phyloP scores from a whole-genome alignment of 2,329 filamentous ascomycete species.

The Periconia digitata region DNA sequence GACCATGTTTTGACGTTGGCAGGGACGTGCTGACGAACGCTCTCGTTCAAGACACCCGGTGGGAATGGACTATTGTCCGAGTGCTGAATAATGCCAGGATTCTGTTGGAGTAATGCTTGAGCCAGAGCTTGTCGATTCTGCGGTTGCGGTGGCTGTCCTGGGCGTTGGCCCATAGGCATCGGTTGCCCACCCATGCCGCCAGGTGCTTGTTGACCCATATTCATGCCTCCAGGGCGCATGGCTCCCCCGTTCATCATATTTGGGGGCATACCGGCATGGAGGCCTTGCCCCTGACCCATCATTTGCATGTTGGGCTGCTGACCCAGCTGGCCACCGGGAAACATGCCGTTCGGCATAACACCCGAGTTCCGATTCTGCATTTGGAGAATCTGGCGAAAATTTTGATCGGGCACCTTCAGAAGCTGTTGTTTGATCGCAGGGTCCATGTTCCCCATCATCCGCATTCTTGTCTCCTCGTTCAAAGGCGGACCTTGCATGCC shows the following conservation, averaged over 20 bases:
- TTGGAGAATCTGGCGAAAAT: slow-evolving; percentile 32
- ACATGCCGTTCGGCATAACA: slow-evolving; percentile 23
- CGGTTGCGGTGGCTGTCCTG: slow-evolving; percentile 17
- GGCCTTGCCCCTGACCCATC: slow-evolving; percentile 31
- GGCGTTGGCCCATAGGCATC: slow-evolving; percentile 29
- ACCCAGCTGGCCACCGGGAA: slow-evolving; percentile 20
- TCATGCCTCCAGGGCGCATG: slow-evolving; percentile 26
- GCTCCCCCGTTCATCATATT: slow-evolving; percentile 32
- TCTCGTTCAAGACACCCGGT: slow-evolving; percentile 27
- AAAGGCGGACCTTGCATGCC: slow-evolving; percentile 30
- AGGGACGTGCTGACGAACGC: slow-evolving; percentile 43
- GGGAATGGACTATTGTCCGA: slow-evolving; percentile 37
- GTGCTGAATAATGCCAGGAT: slow-evolving; percentile 36
- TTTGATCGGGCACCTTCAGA: slow-evolving; percentile 36
- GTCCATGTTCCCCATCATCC: slow-evolving; percentile 36
- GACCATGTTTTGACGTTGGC: slow-evolving; percentile 58
- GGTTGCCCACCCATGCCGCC: slow-evolving; percentile 25
- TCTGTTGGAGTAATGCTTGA: slow-evolving; percentile 30
- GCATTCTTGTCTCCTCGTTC: slow-evolving; percentile 35
- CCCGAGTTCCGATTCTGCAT: slow-evolving; percentile 25
- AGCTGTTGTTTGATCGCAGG: slow-evolving; percentile 33
- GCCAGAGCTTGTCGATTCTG: slow-evolving; percentile 30
- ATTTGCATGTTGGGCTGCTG: slow-evolving; percentile 31
- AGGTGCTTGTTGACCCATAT: slow-evolving; percentile 30
- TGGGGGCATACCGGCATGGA: slow-evolving; percentile 23